These are phyloP conservation scores for Phytophthora sojae DNA, from an alignment of 352 stramenopile species.

Conservation along the genomic window DNA sequence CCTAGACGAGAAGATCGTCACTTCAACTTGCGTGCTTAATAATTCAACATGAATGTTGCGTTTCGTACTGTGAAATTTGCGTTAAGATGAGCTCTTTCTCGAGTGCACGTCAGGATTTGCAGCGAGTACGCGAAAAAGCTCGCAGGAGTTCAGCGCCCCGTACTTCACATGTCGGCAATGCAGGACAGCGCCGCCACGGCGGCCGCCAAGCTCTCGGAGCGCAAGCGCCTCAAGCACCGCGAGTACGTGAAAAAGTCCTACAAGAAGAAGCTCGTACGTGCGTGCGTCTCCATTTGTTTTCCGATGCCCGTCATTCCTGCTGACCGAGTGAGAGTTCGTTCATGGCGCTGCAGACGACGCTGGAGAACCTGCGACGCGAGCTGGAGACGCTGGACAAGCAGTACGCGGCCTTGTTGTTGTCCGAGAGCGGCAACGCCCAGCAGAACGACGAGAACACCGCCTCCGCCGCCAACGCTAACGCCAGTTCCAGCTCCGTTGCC, in stretches of 20 bases:
- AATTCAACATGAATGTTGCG: neutral
- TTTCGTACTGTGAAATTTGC: neutral
- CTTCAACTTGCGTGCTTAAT: neutral
- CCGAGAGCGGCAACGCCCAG: slow-evolving; percentile 1
- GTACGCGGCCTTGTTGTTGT: slow-evolving; percentile 49
- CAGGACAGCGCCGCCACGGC: slow-evolving; percentile 2
- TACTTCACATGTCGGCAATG: no score
- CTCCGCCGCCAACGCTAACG: neutral
- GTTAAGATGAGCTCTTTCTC: neutral
- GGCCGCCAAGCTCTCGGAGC: slow-evolving; percentile 38
- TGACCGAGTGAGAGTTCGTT: slow-evolving; percentile 23
- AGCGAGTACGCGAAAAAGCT: no score
- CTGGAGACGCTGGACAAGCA: slow-evolving; percentile 52
- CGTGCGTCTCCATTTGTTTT: neutral
- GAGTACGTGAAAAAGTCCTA: slow-evolving; percentile 80
- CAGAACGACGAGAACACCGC: neutral
- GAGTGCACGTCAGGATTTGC: no score
- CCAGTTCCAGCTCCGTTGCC: neutral
- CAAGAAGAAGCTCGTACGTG: slow-evolving; percentile 77
- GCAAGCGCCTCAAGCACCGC: slow-evolving; percentile 69
- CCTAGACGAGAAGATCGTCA: neutral
- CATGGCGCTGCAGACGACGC: slow-evolving; percentile 46
- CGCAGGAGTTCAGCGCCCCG: slow-evolving; percentile 28
- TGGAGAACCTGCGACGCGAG: slow-evolving; percentile 57
- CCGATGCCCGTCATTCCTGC: neutral